A percentile compares a stretch with the other conserved stretches of the same genome.
phyloP scores from a whole-genome alignment of 2,329 filamentous ascomycete species.

The Rhynchosporium secalis region DNA sequence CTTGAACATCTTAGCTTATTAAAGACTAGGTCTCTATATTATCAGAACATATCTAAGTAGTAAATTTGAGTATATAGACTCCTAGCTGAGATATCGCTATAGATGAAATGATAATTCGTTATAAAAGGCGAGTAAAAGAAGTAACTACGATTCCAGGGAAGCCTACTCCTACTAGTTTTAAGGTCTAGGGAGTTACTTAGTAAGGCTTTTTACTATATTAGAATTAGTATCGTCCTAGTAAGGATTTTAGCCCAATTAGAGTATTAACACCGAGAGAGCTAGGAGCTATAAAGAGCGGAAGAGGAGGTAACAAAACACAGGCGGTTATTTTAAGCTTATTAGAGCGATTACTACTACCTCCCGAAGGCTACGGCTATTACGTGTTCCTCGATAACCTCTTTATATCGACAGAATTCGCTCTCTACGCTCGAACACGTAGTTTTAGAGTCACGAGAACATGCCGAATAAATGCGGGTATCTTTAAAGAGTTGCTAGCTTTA shows the following conservation, averaged over 20 bases:
- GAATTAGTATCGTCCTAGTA: not conserved
- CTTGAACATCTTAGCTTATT: no score
- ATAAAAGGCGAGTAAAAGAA: not conserved
- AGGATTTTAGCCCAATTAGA: not conserved
- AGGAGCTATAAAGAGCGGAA: not conserved
- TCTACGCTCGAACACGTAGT: not conserved
- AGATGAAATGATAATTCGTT: not conserved
- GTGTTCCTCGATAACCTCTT: not conserved
- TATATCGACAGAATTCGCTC: not conserved
- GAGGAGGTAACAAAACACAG: not conserved
- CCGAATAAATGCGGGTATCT: not conserved
- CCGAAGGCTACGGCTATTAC: not conserved
- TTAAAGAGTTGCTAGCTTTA: not conserved
- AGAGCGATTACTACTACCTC: not conserved
- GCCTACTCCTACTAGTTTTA: not conserved
- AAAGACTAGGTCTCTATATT: no score
- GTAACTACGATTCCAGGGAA: not conserved
- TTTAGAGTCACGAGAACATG: not conserved
- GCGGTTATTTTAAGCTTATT: not conserved
- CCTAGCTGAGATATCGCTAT: not conserved
- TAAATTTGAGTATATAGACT: not conserved
- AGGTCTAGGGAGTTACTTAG: not conserved
- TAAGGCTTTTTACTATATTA: not conserved
- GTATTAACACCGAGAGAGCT: not conserved
- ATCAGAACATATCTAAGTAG: no score